Evolutionary conservation across 129 eudicot genomes (phyloP).

Genomic region (Artemisia argyi): DNA sequence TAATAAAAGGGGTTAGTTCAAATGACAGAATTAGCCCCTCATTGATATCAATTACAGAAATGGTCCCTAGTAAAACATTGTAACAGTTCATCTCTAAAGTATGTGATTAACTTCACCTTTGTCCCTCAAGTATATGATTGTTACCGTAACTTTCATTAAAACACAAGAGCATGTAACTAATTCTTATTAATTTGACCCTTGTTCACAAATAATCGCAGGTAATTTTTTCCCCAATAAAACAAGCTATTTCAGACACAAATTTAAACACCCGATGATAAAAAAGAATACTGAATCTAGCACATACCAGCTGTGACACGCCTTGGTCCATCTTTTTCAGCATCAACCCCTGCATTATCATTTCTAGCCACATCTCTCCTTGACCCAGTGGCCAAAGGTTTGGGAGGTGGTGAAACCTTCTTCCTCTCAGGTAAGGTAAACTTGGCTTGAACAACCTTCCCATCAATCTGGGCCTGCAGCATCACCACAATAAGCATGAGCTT

Average conservation of each 20-base stretch:
- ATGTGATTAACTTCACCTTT: too few species aligned
- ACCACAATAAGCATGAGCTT: conserved; percentile 13
- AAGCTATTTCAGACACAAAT: not conserved
- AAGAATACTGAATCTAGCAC: not conserved
- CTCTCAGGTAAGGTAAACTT: conserved; percentile 83
- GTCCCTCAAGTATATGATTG: too few species aligned
- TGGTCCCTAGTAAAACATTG: too few species aligned
- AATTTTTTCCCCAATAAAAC: too few species aligned
- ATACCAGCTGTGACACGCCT: conserved; percentile 59
- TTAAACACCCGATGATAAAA: not conserved
- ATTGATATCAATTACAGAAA: too few species aligned
- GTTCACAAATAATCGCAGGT: too few species aligned
- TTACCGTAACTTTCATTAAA: too few species aligned
- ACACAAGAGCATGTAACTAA: too few species aligned
- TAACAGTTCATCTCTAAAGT: too few species aligned
- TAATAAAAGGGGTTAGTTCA: not conserved
- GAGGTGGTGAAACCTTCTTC: conserved; percentile 71
- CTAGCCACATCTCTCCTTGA: conserved; percentile 61
- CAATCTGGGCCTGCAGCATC: conserved; percentile 78
- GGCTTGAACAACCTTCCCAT: conserved; percentile 80
- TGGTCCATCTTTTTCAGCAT: conserved; percentile 69
- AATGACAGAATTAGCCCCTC: too few species aligned
- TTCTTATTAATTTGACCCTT: too few species aligned
- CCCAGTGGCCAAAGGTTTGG: conserved; percentile 59
- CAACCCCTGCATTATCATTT: conserved; percentile 52